phyloP scores from a whole-genome alignment of 2,329 filamentous ascomycete species.

The Colletotrichum ledebouriae region DNA sequence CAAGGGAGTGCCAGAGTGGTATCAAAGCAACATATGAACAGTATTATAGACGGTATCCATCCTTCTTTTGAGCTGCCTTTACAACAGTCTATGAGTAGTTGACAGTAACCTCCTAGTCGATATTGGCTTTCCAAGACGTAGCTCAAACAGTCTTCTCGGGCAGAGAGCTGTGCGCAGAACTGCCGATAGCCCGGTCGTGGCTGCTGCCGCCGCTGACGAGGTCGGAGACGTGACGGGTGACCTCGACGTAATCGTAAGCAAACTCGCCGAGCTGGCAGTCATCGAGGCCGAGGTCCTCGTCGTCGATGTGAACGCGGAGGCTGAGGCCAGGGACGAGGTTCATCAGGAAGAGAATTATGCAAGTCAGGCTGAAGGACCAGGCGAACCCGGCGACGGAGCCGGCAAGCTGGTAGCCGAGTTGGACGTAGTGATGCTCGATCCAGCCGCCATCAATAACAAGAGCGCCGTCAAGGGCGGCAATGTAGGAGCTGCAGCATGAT shows the following conservation, averaged over 20 bases:
- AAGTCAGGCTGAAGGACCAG: slow-evolving; percentile 77
- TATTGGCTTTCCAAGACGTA: neutral
- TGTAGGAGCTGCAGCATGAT: slow-evolving; percentile 67
- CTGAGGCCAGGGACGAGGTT: slow-evolving; percentile 79
- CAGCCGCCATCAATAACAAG: slow-evolving; percentile 72
- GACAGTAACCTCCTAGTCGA: neutral
- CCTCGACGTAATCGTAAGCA: slow-evolving; percentile 86
- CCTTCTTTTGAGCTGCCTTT: neutral
- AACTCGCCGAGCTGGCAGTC: slow-evolving; percentile 86
- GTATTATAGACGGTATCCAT: slow-evolving; percentile 29
- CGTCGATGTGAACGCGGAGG: slow-evolving; percentile 75
- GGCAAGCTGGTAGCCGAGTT: slow-evolving; percentile 79
- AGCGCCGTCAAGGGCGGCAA: slow-evolving; percentile 80
- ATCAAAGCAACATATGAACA: slow-evolving; percentile 39
- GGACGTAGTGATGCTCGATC: slow-evolving; percentile 78
- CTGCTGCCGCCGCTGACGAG: slow-evolving; percentile 36
- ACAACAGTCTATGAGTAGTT: neutral
- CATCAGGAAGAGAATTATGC: slow-evolving; percentile 77
- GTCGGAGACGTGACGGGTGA: slow-evolving; percentile 72
- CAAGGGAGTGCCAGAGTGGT: slow-evolving; percentile 34
- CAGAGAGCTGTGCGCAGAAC: slow-evolving; percentile 42
- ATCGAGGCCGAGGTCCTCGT: slow-evolving; percentile 78
- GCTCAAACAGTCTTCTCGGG: slow-evolving; percentile 41
- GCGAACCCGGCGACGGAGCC: slow-evolving; percentile 74
- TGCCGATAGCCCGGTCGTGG: slow-evolving; percentile 23